Conservation (phyloP, 257 asterid genomes). For the Verbena officinalis region DNA sequence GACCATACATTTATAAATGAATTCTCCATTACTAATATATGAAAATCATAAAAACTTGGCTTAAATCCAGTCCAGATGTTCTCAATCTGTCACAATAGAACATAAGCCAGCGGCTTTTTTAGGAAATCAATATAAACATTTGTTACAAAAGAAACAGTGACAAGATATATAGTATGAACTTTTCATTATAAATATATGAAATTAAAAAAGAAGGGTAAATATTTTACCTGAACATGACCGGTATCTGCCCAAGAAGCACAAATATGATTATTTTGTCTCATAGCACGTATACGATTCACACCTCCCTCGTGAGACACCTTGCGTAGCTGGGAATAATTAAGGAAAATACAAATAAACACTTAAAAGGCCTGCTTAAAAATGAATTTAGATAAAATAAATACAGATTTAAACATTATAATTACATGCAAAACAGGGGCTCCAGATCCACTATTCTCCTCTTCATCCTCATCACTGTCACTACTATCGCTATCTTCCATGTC, state of each 20-base stretch:
- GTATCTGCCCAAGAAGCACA: constrained; percentile 94
- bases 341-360: constrained; percentile 17
- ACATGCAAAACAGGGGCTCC: constrained; percentile 78
- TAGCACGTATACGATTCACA: constrained; percentile 87
- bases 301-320: constrained; percentile 79
- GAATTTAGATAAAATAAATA: neutral
- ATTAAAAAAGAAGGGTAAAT: neutral
- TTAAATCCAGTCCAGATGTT: too few species aligned
- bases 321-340: constrained; percentile 50
- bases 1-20: too few species aligned
- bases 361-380: constrained; percentile 3
- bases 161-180: too few species aligned
- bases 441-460: constrained; percentile 51
- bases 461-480: constrained; percentile 83
- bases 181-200: neutral
- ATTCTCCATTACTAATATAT: too few species aligned
- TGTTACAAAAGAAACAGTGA: too few species aligned
- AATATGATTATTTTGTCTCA: constrained; percentile 86
- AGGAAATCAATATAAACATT: too few species aligned
- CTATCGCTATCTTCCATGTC: constrained; percentile 90
- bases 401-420: neutral
- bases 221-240: constrained; percentile 81
- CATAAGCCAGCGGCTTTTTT: too few species aligned
- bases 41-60: too few species aligned
- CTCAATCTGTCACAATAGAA: too few species aligned